Base-by-base conservation (phyloP, 176 grass and related monocot genomes). In the Oryza glumipatula region DNA sequence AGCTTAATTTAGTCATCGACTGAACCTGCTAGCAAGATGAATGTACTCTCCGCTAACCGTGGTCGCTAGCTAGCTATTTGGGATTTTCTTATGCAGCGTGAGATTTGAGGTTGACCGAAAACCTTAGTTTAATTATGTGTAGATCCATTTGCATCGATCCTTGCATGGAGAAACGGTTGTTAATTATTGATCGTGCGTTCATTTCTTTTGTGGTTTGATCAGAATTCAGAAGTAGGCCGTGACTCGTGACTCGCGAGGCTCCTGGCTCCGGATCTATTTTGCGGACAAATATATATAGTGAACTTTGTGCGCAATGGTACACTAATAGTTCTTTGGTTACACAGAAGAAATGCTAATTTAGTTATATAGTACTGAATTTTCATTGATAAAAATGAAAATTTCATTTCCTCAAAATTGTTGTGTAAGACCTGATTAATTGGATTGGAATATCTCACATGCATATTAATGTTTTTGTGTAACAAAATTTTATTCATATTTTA, bases 71-170 rank as follows among this genome's bases (percentile, higher is more conserved):
- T 30, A 44, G 43, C 77, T n/a, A 56, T 60, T 74, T 44, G 78
- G 12, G 41, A 22, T 68, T 80, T 80, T 82, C 13, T 73, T 83
- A 68, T 33, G 9, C 1, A 83, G 80, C 84, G 88, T 69, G 74
- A 75, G 84, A 83, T 86, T 90, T 82, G 74, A 86, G 80, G 88
- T 90, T 86, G 74, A 90, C 83, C 38, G 26, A 24, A 82, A 36
- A 76, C 26, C n/a, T 74, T 48, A 65, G 36, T 79, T 65, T 11
- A 64, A 23, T 12, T 72, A 64, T 65, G 46, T 15, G 56, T 67
- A 46, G 72, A 82, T 68, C 77, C 61, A 80, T 67, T 28, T 72
- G 68, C 68, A 54, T 58, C 54, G 54, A 58, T 67, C 46, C 67
- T 12, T 74, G 69, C 61, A 61, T 68, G 45, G 45, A 47, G 17